Evolutionary conservation across 176 grass and related monocot species (phyloP).

Genomic region (Cenchrus americanus): DNA sequence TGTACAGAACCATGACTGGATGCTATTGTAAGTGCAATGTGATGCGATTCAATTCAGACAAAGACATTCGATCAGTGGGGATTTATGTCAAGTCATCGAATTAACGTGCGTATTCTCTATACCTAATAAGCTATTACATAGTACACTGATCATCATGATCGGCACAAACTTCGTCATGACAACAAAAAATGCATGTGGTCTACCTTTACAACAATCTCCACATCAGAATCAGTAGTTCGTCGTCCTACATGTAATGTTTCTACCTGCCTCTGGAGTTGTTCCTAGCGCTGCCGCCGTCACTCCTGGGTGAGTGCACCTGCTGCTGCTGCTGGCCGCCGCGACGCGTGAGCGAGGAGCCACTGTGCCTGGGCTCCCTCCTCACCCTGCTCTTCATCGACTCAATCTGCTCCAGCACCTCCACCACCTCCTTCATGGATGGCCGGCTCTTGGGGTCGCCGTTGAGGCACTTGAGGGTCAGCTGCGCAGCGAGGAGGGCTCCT

Average conservation of each 20-base stretch:
- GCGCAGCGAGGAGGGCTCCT: conserved; percentile 66
- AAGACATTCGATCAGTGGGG: neutral
- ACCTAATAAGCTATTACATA: conserved; percentile 21
- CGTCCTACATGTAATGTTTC: conserved; percentile 14
- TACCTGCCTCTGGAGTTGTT: conserved; percentile 46
- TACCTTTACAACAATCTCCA: conserved; percentile 54
- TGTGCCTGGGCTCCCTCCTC: conserved; percentile 33
- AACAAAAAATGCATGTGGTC: conserved; percentile 38
- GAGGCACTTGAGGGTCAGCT: conserved; percentile 79
- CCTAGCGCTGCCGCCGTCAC: conserved; percentile 16
- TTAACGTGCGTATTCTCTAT: neutral
- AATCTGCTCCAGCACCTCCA: conserved; percentile 72
- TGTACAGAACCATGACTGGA: conserved; percentile 17
- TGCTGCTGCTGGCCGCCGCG: conserved; percentile 3
- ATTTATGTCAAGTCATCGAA: conserved; percentile 18
- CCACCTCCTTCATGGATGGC: conserved; percentile 90
- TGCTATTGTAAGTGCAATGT: conserved; percentile 21
- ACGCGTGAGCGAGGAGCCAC: conserved; percentile 33
- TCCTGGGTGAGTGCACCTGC: conserved; percentile 30
- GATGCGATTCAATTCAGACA: conserved; percentile 21
- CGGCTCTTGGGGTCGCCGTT: conserved; percentile 68
- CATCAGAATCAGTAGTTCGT: conserved; percentile 26
- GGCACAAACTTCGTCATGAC: conserved; percentile 35
- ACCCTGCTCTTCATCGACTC: conserved; percentile 59
- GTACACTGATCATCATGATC: conserved; percentile 46